Percentiles rank a stretch among this genome's conserved stretches.
Evolutionary conservation across 129 eudicot genomes (phyloP).

Genomic region (Daucus carota): DNA sequence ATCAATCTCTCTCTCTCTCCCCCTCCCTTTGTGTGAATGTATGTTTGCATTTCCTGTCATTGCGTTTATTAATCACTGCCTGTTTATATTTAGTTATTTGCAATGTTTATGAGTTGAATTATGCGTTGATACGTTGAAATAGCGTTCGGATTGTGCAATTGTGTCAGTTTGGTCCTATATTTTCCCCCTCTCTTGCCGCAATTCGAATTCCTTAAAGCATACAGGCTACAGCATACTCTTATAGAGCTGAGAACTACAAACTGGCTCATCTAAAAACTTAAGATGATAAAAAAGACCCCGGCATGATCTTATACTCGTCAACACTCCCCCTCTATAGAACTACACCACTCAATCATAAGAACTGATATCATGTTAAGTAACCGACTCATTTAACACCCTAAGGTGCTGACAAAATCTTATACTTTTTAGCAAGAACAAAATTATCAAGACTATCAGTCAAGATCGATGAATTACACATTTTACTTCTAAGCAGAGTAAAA

Average conservation of each 20-base stretch:
- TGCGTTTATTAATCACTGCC: too few relatives aligned
- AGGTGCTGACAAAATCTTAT: too few relatives aligned
- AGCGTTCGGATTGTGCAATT: neutral
- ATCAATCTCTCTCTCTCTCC: neutral
- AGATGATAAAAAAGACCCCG: too few relatives aligned
- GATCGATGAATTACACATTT: neutral
- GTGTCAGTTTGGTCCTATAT: neutral
- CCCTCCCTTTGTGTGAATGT: neutral
- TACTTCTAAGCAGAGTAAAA: neutral
- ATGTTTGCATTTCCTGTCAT: neutral
- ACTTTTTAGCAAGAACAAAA: too few relatives aligned
- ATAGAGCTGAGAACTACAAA: too few relatives aligned
- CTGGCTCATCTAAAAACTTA: too few relatives aligned
- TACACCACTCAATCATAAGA: too few relatives aligned
- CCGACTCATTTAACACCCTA: too few relatives aligned
- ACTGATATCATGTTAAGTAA: too few relatives aligned
- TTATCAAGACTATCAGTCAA: neutral
- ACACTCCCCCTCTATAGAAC: too few relatives aligned
- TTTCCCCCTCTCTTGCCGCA: neutral
- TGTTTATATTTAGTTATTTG: neutral
- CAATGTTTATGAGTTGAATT: neutral
- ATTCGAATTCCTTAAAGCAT: neutral
- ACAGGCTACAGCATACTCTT: too few relatives aligned
- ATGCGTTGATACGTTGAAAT: neutral
- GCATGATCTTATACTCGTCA: too few relatives aligned